Evolutionary conservation across 306 rosid genomes (phyloP).

Genomic region (Cicer yamashitae): DNA sequence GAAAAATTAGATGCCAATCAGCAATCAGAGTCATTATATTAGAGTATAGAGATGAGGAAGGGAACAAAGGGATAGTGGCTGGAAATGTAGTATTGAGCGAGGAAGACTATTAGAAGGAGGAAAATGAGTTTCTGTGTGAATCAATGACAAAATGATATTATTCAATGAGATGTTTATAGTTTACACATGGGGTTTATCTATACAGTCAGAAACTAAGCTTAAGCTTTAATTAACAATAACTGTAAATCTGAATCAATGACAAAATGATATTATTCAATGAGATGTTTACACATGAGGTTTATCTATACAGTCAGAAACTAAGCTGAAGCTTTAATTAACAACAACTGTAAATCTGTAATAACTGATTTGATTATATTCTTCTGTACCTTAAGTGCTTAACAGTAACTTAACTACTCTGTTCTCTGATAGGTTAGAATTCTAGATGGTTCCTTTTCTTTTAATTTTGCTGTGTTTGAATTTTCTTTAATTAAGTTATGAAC

Average conservation of each 20-base stretch:
- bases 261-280: not conserved
- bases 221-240: not conserved
- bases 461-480: conserved; percentile 21
- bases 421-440: conserved; percentile 1
- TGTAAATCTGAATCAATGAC: not conserved
- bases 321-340: not conserved
- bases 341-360: not conserved
- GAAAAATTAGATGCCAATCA: conserved; percentile 11
- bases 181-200: not conserved
- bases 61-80: too few relatives aligned
- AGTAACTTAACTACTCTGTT: not conserved
- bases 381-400: not conserved
- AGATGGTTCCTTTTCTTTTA: conserved; percentile 17
- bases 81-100: too few relatives aligned
- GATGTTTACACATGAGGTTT: not conserved
- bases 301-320: not conserved
- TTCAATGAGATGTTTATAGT: not conserved
- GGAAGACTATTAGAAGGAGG: not conserved
- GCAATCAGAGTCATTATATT: not conserved
- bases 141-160: not conserved
- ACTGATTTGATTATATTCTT: not conserved
- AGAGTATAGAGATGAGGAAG: too few relatives aligned
- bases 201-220: not conserved
- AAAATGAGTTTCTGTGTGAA: not conserved
- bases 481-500: conserved; percentile 12